phyloP scores from a whole-genome alignment of 257 asterid species.

The Capsicum pubescens region DNA sequence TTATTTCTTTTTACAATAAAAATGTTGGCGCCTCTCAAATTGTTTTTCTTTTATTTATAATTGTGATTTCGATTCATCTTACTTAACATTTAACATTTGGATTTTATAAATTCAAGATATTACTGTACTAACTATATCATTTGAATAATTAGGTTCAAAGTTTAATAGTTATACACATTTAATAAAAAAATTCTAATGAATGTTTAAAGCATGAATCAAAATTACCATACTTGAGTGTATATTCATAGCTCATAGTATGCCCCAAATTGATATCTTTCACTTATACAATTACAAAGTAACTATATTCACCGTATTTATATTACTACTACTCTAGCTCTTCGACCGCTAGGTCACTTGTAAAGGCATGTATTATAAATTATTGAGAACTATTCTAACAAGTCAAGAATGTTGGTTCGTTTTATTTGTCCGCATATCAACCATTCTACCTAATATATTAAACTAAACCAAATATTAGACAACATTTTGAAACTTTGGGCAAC shows the following conservation, averaged over 20 bases:
- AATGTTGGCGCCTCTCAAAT: no score
- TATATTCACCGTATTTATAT: neutral
- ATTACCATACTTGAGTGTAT: neutral
- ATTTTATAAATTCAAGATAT: neutral
- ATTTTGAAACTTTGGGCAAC: neutral
- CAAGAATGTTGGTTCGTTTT: neutral
- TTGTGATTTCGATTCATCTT: neutral
- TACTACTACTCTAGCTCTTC: slow-evolving; percentile 9
- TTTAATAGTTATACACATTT: no score
- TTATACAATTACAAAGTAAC: no score
- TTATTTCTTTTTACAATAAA: no score
- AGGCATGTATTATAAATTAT: neutral
- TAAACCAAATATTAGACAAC: neutral
- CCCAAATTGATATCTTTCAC: neutral
- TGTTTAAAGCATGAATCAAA: neutral
- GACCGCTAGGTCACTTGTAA: neutral
- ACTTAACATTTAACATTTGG: no score
- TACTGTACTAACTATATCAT: no score
- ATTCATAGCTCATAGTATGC: neutral
- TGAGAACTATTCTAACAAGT: neutral
- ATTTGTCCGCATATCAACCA: slow-evolving; percentile 13
- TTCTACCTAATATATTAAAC: neutral
- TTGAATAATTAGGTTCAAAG: no score
- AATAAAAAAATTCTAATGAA: no score
- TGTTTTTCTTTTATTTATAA: neutral